These are phyloP conservation scores for Amniculicola lignicola DNA, from an alignment of 495 filamentous ascomycete genomes.

Conservation along the genomic window DNA sequence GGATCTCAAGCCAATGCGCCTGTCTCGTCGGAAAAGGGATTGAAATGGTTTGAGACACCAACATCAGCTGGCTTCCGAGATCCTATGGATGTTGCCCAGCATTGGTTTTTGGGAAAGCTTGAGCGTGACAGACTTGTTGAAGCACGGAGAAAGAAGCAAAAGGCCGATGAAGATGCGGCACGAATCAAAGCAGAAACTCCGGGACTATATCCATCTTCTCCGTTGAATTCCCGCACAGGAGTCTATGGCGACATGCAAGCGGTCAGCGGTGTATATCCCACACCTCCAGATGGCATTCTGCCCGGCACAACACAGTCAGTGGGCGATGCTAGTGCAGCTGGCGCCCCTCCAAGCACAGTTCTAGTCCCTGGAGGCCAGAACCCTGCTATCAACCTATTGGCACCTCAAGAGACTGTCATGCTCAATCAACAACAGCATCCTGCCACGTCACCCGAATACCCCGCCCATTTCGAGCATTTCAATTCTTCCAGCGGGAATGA, in stretches of 20 bases:
- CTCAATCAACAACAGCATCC: constrained; percentile 6
- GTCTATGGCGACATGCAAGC: constrained; percentile 30
- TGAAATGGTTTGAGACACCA: constrained; percentile 33
- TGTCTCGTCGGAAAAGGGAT: background rate
- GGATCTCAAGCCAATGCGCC: too few species aligned
- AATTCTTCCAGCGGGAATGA: constrained; percentile 38
- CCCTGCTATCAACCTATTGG: constrained; percentile 21
- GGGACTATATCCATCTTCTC: constrained; percentile 30
- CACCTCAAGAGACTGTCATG: constrained; percentile 4
- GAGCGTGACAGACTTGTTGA: constrained; percentile 49
- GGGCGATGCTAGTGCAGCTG: constrained; percentile 17
- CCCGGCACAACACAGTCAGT: constrained; percentile 22
- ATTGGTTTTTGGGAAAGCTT: constrained; percentile 57
- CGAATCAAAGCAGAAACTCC: constrained; percentile 18
- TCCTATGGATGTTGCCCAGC: constrained; percentile 63
- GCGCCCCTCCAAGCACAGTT: constrained; percentile 6
- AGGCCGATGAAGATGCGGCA: constrained; percentile 41
- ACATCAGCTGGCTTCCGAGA: constrained; percentile 44
- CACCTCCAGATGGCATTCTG: constrained; percentile 72
- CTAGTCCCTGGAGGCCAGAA: constrained; percentile 10
- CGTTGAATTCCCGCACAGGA: constrained; percentile 31
- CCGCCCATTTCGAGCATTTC: constrained; percentile 17
- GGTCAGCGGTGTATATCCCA: constrained; percentile 69
- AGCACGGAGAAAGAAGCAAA: constrained; percentile 54
- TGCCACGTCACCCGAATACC: constrained; percentile 15